Evolutionary conservation across 1,284 basidiomycete genomes (phyloP), one percentile per base, ranked within the genome.

Genomic region (Paramarasmius palmivorus): DNA sequence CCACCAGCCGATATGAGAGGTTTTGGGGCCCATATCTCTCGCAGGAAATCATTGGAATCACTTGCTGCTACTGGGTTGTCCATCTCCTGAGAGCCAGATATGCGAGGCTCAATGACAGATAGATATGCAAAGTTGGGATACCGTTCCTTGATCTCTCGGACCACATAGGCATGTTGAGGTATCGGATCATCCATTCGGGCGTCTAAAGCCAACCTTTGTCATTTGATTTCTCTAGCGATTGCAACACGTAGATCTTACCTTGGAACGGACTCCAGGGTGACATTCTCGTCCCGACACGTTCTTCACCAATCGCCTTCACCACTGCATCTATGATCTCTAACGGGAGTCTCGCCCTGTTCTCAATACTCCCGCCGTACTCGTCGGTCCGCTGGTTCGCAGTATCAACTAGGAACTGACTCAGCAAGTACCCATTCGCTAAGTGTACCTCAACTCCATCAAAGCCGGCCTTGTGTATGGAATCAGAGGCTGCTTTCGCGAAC

Each of bases 371-470:
- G 4, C 83, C 83, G 63, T 81, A 86, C 32, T 69, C 64, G 63
- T 86, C 84, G 9, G 74, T 78, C 37, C 82, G 72, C 22, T 74
- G 65, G 67, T 84, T 84, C 37, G 68, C 60, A 4, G 68, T 59
- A 35, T 73, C 69, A 57, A 79, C 73, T 19, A 74, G 47, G 61
- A 75, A 76, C 58, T 77, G 73, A 57, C 76, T 74, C 19, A 76
- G 42, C 8, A 78, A 62, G 52, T 73, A 76, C 3, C 77, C 75
- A 52, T 73, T 71, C 12, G 70, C 69, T 2, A 53, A 61, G 49
- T 75, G 74, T 1, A 76, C 54, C 54, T 76, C 73, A 8, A 75
- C 79, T 5, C 80, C 79, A 63, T 78, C 42, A 19, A 49, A 49
- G 14, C 47, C 34, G 10, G 47, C 47, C 36, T 49, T 36, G 34